Evolutionary conservation across 148 eudicot species (phyloP), one percentile per base, ranked within the genome.

Genomic region (Linanthus parryae): DNA sequence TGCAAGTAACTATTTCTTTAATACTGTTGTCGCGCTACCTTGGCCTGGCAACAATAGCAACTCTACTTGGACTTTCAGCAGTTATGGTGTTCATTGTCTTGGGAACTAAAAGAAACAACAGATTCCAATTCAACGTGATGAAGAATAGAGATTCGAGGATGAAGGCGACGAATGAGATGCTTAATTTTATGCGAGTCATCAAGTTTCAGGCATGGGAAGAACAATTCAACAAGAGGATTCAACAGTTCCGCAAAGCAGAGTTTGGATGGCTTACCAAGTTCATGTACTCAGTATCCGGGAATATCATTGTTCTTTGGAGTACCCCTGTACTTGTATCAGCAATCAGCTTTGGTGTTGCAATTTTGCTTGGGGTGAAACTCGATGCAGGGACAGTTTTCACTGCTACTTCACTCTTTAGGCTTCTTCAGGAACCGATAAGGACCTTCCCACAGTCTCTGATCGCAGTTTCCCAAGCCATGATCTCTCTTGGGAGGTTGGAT

Each of bases 121-220:
- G 52, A 15, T 92, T 63, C 54, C 85, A 92, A 29, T 64, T 69
- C 54, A 77, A 62, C 55, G 19, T 79, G 54, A 91, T 91, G 98
- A 52, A 47, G 35, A 73, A 75, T 24, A 78, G 95, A 0, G 98
- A 91, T 37, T 86, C 69, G 5, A 64, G 98, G 66, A 86, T 91
- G 95, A 91, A 86, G 69, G 95, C 98, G 5, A 83, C 84, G 0
- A 91, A 83, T 37, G 98, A 91, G 70, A 86, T 86, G 98, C 87
- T 91, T 17, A 91, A 73, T 44, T 76, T 81, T 65, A 91, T 91
- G 98, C 62, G 98, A 1, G 98, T 86, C 10, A 91, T 91, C 50
- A 91, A 86, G 70, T 83, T 91, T 64, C 98, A 91, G 35, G 98
- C 94, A 8, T 92, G 98, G 98, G 98, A 92, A 57, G 90, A 87